Conservation (phyloP, 2,329 filamentous ascomycete species). For the Aureobasidium sp. region DNA sequence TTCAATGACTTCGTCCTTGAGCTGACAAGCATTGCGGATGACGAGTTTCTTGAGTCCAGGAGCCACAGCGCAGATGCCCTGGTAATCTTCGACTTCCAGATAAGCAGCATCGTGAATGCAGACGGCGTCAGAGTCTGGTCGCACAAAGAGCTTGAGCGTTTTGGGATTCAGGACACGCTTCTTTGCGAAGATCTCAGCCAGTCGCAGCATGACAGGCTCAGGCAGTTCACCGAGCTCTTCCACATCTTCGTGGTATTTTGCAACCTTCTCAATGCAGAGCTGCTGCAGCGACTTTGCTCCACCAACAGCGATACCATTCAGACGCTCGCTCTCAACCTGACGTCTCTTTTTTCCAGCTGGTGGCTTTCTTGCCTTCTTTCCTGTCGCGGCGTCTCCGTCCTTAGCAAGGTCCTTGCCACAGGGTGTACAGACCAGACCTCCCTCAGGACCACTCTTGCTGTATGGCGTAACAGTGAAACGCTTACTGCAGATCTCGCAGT, state of each 20-base stretch:
- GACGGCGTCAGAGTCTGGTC: slow-evolving; percentile 60
- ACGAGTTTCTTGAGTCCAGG: slow-evolving; percentile 76
- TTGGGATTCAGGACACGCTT: slow-evolving; percentile 62
- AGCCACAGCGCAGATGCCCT: slow-evolving; percentile 81
- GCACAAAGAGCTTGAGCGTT: slow-evolving; percentile 55
- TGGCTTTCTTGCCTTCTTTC: slow-evolving; percentile 65
- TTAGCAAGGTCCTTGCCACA: slow-evolving; percentile 82
- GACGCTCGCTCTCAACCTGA: slow-evolving; percentile 82
- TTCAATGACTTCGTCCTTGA: slow-evolving; percentile 86
- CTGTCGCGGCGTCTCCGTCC: slow-evolving; percentile 60
- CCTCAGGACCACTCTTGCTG: slow-evolving; percentile 82
- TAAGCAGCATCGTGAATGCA: slow-evolving; percentile 70
- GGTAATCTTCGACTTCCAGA: slow-evolving; percentile 79
- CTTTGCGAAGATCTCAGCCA: slow-evolving; percentile 71
- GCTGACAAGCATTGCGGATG: slow-evolving; percentile 87
- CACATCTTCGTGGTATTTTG: slow-evolving; percentile 68
- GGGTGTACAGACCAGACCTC: slow-evolving; percentile 84
- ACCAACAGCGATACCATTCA: slow-evolving; percentile 75
- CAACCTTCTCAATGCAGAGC: slow-evolving; percentile 70
- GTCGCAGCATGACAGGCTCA: slow-evolving; percentile 58
- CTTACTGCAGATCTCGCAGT: slow-evolving; percentile 87
- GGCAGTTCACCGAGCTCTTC: slow-evolving; percentile 72
- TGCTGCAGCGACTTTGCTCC: slow-evolving; percentile 76
- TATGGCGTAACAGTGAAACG: slow-evolving; percentile 95
- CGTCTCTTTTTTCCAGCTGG: slow-evolving; percentile 69